These are phyloP conservation scores for Papiliotrema flavescens DNA, from an alignment of 1,284 basidiomycete genomes.

Conservation along the genomic window DNA sequence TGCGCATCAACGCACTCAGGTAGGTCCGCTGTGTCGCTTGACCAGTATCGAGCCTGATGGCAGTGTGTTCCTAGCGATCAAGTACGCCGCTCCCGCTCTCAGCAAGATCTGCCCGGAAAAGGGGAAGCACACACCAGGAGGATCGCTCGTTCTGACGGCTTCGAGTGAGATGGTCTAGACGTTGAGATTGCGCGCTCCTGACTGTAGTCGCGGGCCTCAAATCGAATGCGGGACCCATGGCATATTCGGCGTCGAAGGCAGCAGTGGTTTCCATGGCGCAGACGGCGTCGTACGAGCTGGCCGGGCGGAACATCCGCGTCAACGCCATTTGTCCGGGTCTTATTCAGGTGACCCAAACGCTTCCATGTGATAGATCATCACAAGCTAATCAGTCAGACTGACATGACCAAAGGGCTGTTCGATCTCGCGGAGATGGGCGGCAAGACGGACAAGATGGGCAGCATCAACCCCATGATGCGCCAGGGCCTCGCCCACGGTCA, in stretches of 20 bases:
- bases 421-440: constrained; percentile 72
- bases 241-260: constrained; percentile 87
- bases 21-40: constrained; percentile 45
- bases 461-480: constrained; percentile 76
- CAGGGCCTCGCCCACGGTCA: constrained; percentile 58
- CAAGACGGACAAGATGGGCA: constrained; percentile 70
- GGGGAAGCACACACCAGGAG: constrained; percentile 66
- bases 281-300: constrained; percentile 74
- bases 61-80: constrained; percentile 86
- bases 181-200: background rate
- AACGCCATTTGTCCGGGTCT: constrained; percentile 88
- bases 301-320: constrained; percentile 75
- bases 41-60: background rate
- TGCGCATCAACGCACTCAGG: constrained; percentile 80
- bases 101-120: constrained; percentile 59
- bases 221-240: constrained; percentile 77
- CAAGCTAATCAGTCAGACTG: constrained; percentile 53
- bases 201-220: constrained; percentile 72
- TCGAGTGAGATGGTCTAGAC: constrained; percentile 57
- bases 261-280: constrained; percentile 84
- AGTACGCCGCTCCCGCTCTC: constrained; percentile 81
- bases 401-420: constrained; percentile 74
- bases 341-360: constrained; percentile 63
- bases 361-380: too few relatives aligned
- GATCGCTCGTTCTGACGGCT: constrained; percentile 86